These are phyloP conservation scores for Leishmania aethiopica DNA, from an alignment of 208 protist species.

Conservation along the genomic window DNA sequence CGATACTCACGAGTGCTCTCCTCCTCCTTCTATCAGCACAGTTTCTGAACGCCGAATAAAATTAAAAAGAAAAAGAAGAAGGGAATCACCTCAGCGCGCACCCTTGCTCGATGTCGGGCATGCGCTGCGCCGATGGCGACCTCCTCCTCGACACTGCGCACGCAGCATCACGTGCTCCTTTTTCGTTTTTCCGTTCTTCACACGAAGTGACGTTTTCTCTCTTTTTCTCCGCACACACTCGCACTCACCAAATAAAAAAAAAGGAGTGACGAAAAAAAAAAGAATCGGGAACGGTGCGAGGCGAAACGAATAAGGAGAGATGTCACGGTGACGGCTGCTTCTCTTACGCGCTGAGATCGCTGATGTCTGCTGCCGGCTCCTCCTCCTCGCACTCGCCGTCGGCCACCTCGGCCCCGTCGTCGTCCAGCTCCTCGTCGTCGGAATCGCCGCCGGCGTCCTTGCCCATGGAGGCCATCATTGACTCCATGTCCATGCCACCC, in stretches of 20 bases:
- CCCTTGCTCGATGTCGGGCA: background rate
- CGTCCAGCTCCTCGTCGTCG: conserved; percentile 51
- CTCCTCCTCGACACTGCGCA: background rate
- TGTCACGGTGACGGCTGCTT: background rate
- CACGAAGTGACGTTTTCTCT: background rate
- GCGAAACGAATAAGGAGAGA: background rate
- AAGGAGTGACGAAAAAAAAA: background rate
- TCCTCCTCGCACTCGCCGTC: conserved; percentile 16
- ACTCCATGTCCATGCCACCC: conserved; percentile 54
- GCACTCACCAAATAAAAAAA: background rate
- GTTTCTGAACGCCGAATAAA: background rate
- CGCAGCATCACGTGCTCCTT: background rate
- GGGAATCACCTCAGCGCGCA: background rate
- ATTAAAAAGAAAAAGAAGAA: background rate
- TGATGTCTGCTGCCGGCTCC: conserved; percentile 52
- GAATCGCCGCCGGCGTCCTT: conserved; percentile 40
- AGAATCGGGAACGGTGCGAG: background rate
- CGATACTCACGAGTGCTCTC: background rate
- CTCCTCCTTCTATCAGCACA: conserved; percentile 2
- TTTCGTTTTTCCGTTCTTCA: background rate
- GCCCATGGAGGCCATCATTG: conserved; percentile 62
- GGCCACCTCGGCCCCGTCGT: conserved; percentile 27
- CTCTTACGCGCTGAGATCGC: conserved; percentile 58
- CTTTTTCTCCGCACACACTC: background rate
- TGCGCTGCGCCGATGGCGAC: background rate